Conservation (phyloP, 2,329 filamentous ascomycete genomes). For the Penicillium sp. region DNA sequence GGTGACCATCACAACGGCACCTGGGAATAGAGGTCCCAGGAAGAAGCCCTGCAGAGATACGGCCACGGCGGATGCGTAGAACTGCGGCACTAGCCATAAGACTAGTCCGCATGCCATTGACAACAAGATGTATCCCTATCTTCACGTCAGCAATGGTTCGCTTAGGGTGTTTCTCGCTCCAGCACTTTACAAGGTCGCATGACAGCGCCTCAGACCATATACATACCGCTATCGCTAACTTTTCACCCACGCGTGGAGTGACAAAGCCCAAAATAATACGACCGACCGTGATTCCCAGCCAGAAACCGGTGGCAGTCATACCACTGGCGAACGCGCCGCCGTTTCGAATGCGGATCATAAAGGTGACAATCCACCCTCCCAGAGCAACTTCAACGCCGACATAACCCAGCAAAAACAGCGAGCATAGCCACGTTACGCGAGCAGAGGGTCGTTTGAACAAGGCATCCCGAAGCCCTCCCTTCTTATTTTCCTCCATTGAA, state of each 20-base stretch:
- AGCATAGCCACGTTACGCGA: constrained; percentile 30
- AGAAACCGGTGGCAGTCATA: constrained; percentile 77
- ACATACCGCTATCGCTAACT: constrained; percentile 56
- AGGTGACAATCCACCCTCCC: constrained; percentile 80
- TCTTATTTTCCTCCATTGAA: constrained; percentile 12
- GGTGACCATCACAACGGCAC: constrained; percentile 70
- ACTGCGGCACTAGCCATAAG: constrained; percentile 80
- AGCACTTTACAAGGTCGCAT: no score
- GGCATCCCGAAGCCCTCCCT: constrained; percentile 23
- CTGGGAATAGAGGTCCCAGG: constrained; percentile 76
- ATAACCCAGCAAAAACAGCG: constrained; percentile 75
- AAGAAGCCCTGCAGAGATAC: constrained; percentile 76
- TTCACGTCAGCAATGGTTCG: neutral
- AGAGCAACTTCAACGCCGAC: constrained; percentile 72
- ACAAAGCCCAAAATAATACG: constrained; percentile 73
- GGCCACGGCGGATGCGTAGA: constrained; percentile 71
- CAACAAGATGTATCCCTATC: constrained; percentile 61
- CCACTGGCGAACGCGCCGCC: constrained; percentile 71
- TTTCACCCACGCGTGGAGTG: constrained; percentile 69
- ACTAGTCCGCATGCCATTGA: constrained; percentile 67
- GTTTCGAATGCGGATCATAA: constrained; percentile 78
- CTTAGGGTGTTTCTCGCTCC: no score
- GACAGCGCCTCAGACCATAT: neutral
- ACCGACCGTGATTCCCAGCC: constrained; percentile 78
- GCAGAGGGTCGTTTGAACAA: constrained; percentile 25